Evolutionary conservation across 1,139 yeast genomes (phyloP).

Genomic region (Saccharomycopsis phalli): DNA sequence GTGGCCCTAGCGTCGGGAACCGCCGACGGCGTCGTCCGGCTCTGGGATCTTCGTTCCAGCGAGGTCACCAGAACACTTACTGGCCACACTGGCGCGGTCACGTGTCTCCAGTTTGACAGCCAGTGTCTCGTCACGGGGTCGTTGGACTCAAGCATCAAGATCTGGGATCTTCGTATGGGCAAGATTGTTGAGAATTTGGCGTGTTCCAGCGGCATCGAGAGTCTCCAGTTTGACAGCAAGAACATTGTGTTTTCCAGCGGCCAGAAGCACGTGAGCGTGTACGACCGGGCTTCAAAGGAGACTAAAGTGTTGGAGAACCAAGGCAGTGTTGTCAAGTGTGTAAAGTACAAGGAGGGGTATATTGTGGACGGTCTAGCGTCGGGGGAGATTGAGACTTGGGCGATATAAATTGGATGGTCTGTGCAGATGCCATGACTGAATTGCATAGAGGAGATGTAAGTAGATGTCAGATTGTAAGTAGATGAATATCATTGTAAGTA

Average conservation of each 20-base stretch:
- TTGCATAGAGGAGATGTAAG: too few relatives aligned
- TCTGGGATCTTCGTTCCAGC: slow-evolving; percentile 71
- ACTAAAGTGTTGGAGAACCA: slow-evolving; percentile 22
- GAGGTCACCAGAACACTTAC: slow-evolving; percentile 55
- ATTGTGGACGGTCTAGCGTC: slow-evolving; percentile 51
- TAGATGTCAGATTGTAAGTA: too few relatives aligned
- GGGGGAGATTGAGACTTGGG: slow-evolving; percentile 57
- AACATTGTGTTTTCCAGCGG: slow-evolving; percentile 48
- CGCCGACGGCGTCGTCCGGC: slow-evolving; percentile 61
- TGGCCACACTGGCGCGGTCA: slow-evolving; percentile 66
- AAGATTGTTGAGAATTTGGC: slow-evolving; percentile 51
- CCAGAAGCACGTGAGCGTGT: slow-evolving; percentile 38
- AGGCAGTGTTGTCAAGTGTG: slow-evolving; percentile 32
- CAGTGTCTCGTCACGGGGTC: slow-evolving; percentile 56
- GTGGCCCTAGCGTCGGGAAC: slow-evolving; percentile 74
- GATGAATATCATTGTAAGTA: too few relatives aligned
- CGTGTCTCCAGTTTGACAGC: slow-evolving; percentile 62
- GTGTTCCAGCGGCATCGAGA: slow-evolving; percentile 36
- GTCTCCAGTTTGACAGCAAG: slow-evolving; percentile 44
- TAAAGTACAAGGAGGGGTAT: slow-evolving; percentile 51
- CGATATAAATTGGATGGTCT: too few relatives aligned
- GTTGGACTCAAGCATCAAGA: slow-evolving; percentile 51
- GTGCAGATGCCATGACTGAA: too few relatives aligned
- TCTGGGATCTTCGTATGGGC: slow-evolving; percentile 70
- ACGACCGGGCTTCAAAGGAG: slow-evolving; percentile 34